Base-by-base conservation (phyloP, 2,329 filamentous ascomycete genomes). In the Hortaea sp. region DNA sequence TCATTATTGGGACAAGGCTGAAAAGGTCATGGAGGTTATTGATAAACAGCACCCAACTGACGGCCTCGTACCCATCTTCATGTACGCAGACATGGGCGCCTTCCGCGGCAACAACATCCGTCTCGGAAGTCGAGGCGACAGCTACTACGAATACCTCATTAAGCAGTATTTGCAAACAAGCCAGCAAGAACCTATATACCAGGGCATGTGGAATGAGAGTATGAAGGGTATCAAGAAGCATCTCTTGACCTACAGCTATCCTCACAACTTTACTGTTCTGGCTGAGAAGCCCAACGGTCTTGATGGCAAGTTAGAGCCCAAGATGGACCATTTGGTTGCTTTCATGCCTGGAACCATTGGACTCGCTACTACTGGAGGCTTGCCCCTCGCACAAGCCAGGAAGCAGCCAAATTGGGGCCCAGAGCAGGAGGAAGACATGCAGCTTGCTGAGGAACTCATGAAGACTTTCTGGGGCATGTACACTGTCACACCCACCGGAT, bases 391-490 rank as follows among this genome's bases (percentile, higher is more conserved):
- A 1, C 79, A 88, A 60, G 90, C 90, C 9, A 82, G 79, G 55
- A 84, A 85, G 62, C 71, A 77, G 1, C 70, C 79, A 0, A 60
- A 59, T 11, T 97, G 92, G 92, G 80, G 77, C 31, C 74, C 79
- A 54, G 77, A 84, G 62, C 82, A 94, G 57, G 88, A 95, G 48
- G 84, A 85, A 50, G 88, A 97, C 63, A 89, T 98, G 70, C 69
- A 79, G 50, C 79, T 98, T 29, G 88, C 92, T 1, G 80, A 80
- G 53, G 90, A 98, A 70, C 73, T 98, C 47, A 95, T 86, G 73
- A 90, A 95, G 50, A 97, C 92, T 1, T 98, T 92, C 74, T 95
- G 90, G 86, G 89, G 86, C 60, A 98, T 94, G 80, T 98, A 98
- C 71, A 85, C 88, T 62, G 82, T 76, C 57, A 95, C 89, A 61